Conservation (phyloP, 768 basidiomycete genomes). For the Suillus tomentosus region DNA sequence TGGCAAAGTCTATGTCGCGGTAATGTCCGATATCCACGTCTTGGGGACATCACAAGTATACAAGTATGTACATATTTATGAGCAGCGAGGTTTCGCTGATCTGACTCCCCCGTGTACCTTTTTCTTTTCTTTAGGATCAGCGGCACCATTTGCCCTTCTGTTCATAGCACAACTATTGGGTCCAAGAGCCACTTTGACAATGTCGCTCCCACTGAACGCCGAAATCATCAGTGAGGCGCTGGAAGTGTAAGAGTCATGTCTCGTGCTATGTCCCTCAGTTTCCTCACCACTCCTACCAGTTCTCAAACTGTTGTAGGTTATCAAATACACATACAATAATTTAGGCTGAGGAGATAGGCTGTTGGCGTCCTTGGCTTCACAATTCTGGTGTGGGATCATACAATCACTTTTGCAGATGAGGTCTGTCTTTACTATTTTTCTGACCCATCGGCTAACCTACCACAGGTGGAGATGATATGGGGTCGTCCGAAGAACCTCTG, state of each 20-base stretch:
- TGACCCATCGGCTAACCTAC: not conserved
- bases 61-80: not conserved
- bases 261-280: not conserved
- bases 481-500: conserved; percentile 35
- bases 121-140: not conserved
- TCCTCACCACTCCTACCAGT: not conserved
- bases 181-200: not conserved
- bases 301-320: conserved; percentile 5
- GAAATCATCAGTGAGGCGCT: not conserved
- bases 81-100: not conserved
- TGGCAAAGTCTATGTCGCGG: not conserved
- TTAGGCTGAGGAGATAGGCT: conserved; percentile 35
- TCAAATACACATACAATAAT: not conserved
- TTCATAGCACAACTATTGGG: not conserved
- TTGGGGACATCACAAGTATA: not conserved
- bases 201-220: not conserved
- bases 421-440: conserved; percentile 21
- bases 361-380: conserved; percentile 55
- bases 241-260: not conserved
- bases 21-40: not conserved
- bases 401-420: conserved; percentile 41
- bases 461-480: conserved; percentile 41
- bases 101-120: not conserved
- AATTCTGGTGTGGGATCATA: conserved; percentile 50
- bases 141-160: not conserved